These are phyloP conservation scores for Scedosporium apiospermum DNA, from an alignment of 2,329 filamentous ascomycete species.

Conservation along the genomic window DNA sequence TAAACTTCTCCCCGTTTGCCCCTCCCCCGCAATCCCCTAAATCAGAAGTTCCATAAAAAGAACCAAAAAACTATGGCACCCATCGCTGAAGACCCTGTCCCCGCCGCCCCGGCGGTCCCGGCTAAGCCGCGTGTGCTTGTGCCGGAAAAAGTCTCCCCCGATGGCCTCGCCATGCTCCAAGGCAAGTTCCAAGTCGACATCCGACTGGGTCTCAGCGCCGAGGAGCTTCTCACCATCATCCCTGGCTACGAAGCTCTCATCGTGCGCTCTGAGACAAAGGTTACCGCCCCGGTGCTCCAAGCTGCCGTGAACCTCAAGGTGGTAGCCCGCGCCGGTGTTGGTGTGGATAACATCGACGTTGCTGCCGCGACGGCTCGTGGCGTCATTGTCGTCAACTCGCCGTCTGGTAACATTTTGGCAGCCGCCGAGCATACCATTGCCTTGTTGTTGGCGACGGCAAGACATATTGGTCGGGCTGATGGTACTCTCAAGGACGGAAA, in stretches of 20 bases:
- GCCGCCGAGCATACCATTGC: slow-evolving; percentile 72
- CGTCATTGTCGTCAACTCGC: slow-evolving; percentile 73
- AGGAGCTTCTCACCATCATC: slow-evolving; percentile 58
- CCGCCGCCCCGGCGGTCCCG: slow-evolving; percentile 7
- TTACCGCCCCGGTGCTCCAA: slow-evolving; percentile 57
- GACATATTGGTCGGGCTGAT: slow-evolving; percentile 57
- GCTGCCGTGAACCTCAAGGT: slow-evolving; percentile 64
- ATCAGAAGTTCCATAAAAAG: too few relatives aligned
- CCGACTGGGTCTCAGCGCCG: slow-evolving; percentile 48
- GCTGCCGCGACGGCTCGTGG: slow-evolving; percentile 61
- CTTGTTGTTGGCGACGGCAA: slow-evolving; percentile 50
- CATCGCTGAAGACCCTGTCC: neutral
- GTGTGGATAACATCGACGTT: slow-evolving; percentile 76
- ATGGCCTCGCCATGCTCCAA: slow-evolving; percentile 61
- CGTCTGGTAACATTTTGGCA: slow-evolving; percentile 70
- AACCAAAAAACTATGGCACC: neutral
- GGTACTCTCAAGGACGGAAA: slow-evolving; percentile 59
- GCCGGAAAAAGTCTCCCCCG: slow-evolving; percentile 71
- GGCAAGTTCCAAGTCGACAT: slow-evolving; percentile 62
- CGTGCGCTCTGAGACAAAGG: slow-evolving; percentile 73
- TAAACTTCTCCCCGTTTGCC: too few relatives aligned
- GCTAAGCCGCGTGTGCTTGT: slow-evolving; percentile 49
- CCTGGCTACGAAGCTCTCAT: slow-evolving; percentile 67
- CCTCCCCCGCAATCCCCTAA: too few relatives aligned
- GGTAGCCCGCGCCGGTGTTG: slow-evolving; percentile 71